Conservation (phyloP, 352 stramenopile genomes). For the Globisporangium middletonii region DNA sequence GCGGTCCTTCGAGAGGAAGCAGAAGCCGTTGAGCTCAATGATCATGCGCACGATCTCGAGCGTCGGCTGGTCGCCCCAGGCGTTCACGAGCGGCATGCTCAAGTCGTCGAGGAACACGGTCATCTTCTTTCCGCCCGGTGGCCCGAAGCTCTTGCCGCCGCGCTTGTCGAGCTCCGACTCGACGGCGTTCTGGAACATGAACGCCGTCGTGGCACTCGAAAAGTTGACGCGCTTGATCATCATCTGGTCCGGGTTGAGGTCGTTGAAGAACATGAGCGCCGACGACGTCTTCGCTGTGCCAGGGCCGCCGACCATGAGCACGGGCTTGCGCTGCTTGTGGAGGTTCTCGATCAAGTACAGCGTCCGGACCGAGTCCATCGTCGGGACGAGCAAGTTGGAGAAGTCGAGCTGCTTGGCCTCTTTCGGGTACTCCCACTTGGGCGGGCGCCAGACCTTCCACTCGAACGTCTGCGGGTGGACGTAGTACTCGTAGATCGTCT, state of each 20-base stretch:
- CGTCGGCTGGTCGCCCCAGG: constrained; percentile 97
- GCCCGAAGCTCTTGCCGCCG: constrained; percentile 97
- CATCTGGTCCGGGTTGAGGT: constrained; percentile 92
- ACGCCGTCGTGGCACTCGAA: constrained; percentile 95
- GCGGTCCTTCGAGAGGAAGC: constrained; percentile 98
- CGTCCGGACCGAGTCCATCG: constrained; percentile 97
- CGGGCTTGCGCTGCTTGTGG: constrained; percentile 92
- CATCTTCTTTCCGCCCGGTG: constrained; percentile 98
- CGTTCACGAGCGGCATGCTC: constrained; percentile 97
- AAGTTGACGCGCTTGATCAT: constrained; percentile 98
- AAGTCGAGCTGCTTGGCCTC: constrained; percentile 94
- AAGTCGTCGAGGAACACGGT: constrained; percentile 99
- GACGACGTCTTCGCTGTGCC: constrained; percentile 98
- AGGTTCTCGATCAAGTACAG: constrained; percentile 90
- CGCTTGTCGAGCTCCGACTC: constrained; percentile 98
- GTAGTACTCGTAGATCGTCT: constrained; percentile 93
- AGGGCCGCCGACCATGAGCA: constrained; percentile 95
- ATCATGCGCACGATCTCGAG: constrained; percentile 97
- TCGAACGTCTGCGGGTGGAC: constrained; percentile 90
- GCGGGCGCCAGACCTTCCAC: constrained; percentile 95
- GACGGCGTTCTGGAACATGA: constrained; percentile 97
- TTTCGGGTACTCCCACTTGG: constrained; percentile 94
- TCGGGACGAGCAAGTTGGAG: constrained; percentile 96
- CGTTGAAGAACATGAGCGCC: constrained; percentile 97
- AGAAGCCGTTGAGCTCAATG: constrained; percentile 96